Base-by-base conservation (phyloP, 208 protist genomes). In the Trichomonas vaginalis region DNA sequence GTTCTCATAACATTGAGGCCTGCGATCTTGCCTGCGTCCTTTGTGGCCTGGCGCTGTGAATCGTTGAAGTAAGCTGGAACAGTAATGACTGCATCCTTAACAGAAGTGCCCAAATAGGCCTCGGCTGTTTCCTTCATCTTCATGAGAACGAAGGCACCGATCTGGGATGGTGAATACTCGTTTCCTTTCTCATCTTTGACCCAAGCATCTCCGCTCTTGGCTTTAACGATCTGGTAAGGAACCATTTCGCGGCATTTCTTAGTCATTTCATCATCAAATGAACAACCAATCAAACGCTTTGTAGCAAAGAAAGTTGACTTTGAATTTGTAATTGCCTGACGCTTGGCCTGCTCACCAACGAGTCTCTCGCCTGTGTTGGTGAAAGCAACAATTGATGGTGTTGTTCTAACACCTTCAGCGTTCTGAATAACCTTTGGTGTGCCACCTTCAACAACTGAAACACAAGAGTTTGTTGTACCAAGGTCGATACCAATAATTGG, bases 181-280 rank as follows among this genome's bases (percentile, higher is more conserved):
- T 56, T 35, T 40, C 17, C 35, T 82, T 95, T 97, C 45, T n/a
- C 97, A 95, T 96, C 97, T 95, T 98, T 95, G 88, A 99, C 97
- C 98, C 98, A 99, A 51, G 98, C 98, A 96, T 99, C 98, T 95
- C 98, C 98, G 96, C 98, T 98, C 23, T 86, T 42, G 6, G 37
- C 37, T 86, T 98, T 97, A 23, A 99, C 98, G 96, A 99, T 99
- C 97, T 99, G 98, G 97, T 98, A 99, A 95, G 99, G 97, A 48
- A 98, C 96, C 80, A 96, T 96, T 70, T 97, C 95, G 40, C 97
- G 98, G 8, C 96, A 97, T 96, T 98, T 98, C 35, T 97, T 98
- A 0, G 97, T 98, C 79, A 86, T 86, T 8, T 37, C 35, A 86
- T 86, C 79, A 45, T 86, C 79, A 86, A 42, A 86, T 15, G 35